Evolutionary conservation across 2,329 filamentous ascomycete genomes (phyloP), one percentile per base, ranked within the genome.

Genomic region (Magnaporthiopsis rhizophila): DNA sequence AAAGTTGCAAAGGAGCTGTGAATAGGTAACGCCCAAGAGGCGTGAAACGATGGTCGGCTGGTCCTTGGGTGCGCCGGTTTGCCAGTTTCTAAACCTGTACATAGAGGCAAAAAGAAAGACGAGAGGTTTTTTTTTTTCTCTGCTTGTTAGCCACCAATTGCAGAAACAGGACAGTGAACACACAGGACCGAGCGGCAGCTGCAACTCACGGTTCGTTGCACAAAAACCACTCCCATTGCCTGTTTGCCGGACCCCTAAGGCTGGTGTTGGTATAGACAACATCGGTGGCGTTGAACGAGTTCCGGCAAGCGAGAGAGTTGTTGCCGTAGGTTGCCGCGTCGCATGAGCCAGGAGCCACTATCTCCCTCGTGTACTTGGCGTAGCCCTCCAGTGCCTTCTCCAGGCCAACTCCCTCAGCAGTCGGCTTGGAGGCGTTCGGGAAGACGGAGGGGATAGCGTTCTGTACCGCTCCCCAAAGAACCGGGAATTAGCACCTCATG

Each of bases 171-270:
- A 30, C 3, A 30, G 5, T 3, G 34, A 12, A 36, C 34, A 36
- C 12, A 38, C n/a, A 26, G 26, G 7, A 62, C 6, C n/a, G 21
- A 24, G 28, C 13, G 0, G 3, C 24, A 15, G 50, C 3, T 21
- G 1, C 1, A 3, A 65, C 66, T 59, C 11, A 67, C 63, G 77
- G 76, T 65, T 78, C 75, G 71, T 85, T 85, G 75, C 83, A 86
- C 7, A 79, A 74, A 71, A 86, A 77, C 82, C 82, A 86, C 12
- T 75, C 72, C 82, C 81, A 86, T 67, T 84, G 82, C 3, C 82
- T 75, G 71, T 83, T 78, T 34, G 74, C 68, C 0, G 66, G 66
- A 69, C 84, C 85, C 68, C 65, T 65, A 0, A 72, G 69, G 2
- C 69, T 67, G 32, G 75, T 61, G 63, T 79, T 76, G 63, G 72